Percentiles rank a stretch among this genome's conserved stretches.
Conservation (phyloP, 2,329 filamentous ascomycete species). For the Podosphaera aphanis region DNA sequence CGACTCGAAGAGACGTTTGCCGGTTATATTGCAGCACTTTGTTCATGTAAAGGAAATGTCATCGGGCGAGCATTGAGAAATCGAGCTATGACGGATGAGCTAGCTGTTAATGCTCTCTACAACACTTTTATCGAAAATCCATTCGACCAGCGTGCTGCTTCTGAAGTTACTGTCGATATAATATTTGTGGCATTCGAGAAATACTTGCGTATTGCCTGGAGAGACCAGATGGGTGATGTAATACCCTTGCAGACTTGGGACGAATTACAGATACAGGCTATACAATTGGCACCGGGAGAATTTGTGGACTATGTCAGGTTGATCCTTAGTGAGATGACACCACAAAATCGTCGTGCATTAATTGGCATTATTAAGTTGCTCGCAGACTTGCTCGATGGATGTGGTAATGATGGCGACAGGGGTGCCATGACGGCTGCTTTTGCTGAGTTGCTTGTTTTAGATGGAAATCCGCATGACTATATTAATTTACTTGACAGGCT, state of each 20-base stretch:
- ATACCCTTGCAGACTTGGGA: conserved; percentile 49
- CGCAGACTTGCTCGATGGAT: conserved; percentile 70
- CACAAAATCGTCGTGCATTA: conserved; percentile 54
- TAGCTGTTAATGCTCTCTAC: conserved; percentile 72
- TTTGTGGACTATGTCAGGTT: conserved; percentile 47
- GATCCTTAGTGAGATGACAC: conserved; percentile 41
- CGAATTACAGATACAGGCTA: conserved; percentile 45
- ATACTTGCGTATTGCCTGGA: conserved; percentile 73
- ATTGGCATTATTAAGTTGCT: conserved; percentile 65
- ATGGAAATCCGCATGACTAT: conserved; percentile 56
- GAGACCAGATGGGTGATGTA: conserved; percentile 65
- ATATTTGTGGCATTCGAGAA: conserved; percentile 87
- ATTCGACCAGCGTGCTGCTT: conserved; percentile 49
- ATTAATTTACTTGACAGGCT: conserved; percentile 74
- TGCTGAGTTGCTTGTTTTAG: conserved; percentile 60
- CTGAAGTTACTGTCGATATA: conserved; percentile 58
- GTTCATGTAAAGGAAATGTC: conserved; percentile 69
- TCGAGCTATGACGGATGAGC: conserved; percentile 46
- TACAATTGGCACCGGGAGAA: conserved; percentile 45
- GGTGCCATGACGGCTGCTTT: conserved; percentile 75
- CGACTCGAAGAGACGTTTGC: conserved; percentile 68
- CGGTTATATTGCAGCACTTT: conserved; percentile 59
- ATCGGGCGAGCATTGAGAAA: conserved; percentile 54
- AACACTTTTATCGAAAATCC: conserved; percentile 70
- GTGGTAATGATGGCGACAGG: conserved; percentile 72